Evolutionary conservation across 2,329 filamentous ascomycete species (phyloP).

Genomic region (Ophiocordyceps australis): DNA sequence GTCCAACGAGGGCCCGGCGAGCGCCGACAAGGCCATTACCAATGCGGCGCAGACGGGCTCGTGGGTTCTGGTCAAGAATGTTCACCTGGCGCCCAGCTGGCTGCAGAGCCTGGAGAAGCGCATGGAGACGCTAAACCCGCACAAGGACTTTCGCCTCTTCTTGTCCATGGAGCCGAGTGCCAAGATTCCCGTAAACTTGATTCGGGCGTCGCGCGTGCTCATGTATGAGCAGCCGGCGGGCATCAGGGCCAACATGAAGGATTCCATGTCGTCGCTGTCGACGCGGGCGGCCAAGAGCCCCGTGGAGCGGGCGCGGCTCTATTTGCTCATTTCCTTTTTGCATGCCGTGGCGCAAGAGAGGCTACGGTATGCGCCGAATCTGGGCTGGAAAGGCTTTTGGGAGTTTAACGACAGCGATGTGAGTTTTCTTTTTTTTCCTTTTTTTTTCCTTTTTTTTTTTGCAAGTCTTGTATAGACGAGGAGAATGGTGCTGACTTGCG

Average conservation of each 20-base stretch:
- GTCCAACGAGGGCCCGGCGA: conserved; percentile 82
- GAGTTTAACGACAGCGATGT: conserved; percentile 99
- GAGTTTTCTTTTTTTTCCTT: conserved; percentile 26
- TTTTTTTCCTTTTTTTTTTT: neutral
- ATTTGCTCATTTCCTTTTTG: conserved; percentile 81
- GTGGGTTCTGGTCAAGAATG: conserved; percentile 98
- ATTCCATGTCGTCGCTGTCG: conserved; percentile 73
- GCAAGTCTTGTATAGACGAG: neutral
- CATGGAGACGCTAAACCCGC: conserved; percentile 85
- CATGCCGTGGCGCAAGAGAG: conserved; percentile 94
- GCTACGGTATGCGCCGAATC: conserved; percentile 76
- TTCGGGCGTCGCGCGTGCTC: conserved; percentile 81
- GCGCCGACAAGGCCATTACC: conserved; percentile 86
- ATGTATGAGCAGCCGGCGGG: conserved; percentile 98
- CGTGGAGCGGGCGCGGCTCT: conserved; percentile 78
- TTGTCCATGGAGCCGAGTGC: conserved; percentile 94
- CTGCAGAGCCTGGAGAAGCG: conserved; percentile 93
- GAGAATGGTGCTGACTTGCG: conserved; percentile 3
- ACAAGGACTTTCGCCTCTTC: conserved; percentile 86
- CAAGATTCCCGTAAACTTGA: conserved; percentile 90
- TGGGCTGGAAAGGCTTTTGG: conserved; percentile 99
- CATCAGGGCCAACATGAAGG: conserved; percentile 95
- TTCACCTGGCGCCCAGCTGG: conserved; percentile 91
- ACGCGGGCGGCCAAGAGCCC: conserved; percentile 62
- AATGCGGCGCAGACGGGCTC: conserved; percentile 81